Conservation (phyloP, 257 asterid species). For the Cynanchum wilfordii region DNA sequence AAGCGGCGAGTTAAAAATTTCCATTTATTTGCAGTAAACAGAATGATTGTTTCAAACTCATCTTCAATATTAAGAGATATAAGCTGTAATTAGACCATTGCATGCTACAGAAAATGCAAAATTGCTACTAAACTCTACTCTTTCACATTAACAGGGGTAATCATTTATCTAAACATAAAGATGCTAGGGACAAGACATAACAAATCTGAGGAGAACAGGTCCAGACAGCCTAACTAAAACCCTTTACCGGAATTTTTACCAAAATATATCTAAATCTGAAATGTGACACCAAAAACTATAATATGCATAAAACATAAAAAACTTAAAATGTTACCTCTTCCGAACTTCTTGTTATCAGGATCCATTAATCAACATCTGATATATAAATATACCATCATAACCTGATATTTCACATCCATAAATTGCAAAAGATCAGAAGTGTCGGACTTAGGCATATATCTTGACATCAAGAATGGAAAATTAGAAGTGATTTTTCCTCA, state of each 20-base stretch:
- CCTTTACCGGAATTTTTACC: not conserved
- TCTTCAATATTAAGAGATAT: not conserved
- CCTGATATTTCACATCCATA: constrained; percentile 26
- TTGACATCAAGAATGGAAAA: not conserved
- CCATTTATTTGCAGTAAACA: not conserved
- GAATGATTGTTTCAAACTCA: not conserved
- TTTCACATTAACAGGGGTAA: not conserved
- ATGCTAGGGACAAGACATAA: not conserved
- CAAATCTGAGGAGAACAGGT: not conserved
- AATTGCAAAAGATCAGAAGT: not conserved
- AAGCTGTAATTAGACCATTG: not conserved
- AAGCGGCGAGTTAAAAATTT: not conserved
- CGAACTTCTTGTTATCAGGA: constrained; percentile 77
- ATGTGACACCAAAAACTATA: not conserved
- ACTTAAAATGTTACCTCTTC: constrained; percentile 59
- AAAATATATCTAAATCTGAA: not conserved
- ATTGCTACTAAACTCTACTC: not conserved
- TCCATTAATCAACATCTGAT: constrained; percentile 71
- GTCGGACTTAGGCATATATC: not conserved
- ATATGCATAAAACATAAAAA: not conserved
- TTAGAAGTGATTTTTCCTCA: not conserved
- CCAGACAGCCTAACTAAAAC: not conserved
- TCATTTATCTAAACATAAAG: not conserved
- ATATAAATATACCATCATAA: constrained; percentile 40
- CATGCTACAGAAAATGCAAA: not conserved